Percentiles rank a stretch among this genome's conserved stretches.
Evolutionary conservation across 2,329 filamentous ascomycete genomes (phyloP).

Genomic region (Huntiella decipiens): DNA sequence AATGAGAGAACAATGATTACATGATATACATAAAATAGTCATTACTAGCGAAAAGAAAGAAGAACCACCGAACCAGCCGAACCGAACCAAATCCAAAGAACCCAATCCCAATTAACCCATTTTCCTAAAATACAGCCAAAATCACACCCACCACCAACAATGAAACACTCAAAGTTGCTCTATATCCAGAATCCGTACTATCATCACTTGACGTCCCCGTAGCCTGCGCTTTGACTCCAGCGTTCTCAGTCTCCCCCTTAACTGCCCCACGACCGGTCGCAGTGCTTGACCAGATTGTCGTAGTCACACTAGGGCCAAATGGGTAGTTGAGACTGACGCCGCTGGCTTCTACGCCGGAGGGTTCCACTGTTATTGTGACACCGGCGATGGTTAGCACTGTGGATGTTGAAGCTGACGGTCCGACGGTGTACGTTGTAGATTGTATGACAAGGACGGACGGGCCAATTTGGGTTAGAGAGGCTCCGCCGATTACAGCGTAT

Average conservation of each 20-base stretch:
- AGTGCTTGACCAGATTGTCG: constrained; percentile 18
- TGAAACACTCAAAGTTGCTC: background rate
- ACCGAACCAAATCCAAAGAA: too few relatives aligned
- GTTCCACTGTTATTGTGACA: constrained; percentile 31
- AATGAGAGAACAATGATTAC: too few relatives aligned
- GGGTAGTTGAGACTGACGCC: constrained; percentile 27
- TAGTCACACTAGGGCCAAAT: constrained; percentile 22
- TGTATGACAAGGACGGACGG: constrained; percentile 29
- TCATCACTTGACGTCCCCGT: background rate
- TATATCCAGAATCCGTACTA: background rate
- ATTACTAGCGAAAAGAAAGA: too few relatives aligned
- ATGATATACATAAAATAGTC: too few relatives aligned
- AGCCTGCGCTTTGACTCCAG: background rate
- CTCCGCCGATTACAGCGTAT: constrained; percentile 31
- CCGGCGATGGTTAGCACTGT: constrained; percentile 23
- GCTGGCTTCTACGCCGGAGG: constrained; percentile 28
- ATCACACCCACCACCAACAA: background rate
- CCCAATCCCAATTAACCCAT: background rate
- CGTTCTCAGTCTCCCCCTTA: background rate
- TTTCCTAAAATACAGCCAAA: background rate
- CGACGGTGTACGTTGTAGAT: constrained; percentile 31
- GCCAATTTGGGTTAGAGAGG: constrained; percentile 31
- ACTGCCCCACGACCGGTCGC: constrained; percentile 17
- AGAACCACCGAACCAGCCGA: too few relatives aligned
- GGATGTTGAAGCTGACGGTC: constrained; percentile 22